Conservation (phyloP, 768 basidiomycete species). For the Phlebiopsis flavidoalba region DNA sequence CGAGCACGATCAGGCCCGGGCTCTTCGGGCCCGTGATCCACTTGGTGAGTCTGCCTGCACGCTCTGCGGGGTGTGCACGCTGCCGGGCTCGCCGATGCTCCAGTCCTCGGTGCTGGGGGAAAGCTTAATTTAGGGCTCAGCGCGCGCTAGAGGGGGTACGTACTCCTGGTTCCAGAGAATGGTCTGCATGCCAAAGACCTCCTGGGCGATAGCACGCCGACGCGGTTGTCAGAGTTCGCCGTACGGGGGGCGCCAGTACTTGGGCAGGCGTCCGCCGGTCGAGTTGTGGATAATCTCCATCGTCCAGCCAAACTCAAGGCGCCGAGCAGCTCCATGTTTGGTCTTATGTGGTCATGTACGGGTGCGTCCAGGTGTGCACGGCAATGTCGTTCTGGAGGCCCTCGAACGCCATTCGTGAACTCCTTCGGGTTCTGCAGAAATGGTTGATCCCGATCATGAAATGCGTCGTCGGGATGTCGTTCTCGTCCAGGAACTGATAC, state of each 20-base stretch:
- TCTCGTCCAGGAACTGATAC: slow-evolving; percentile 59
- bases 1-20: slow-evolving; percentile 77
- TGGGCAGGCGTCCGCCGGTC: slow-evolving; percentile 62
- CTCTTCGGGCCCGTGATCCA: slow-evolving; percentile 66
- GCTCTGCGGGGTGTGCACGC: slow-evolving; percentile 35
- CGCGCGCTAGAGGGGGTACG: slow-evolving; percentile 12
- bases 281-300: slow-evolving; percentile 49
- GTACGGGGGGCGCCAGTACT: slow-evolving; percentile 87
- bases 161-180: slow-evolving; percentile 92
- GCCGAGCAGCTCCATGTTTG: slow-evolving; percentile 40
- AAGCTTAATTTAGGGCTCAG: not conserved
- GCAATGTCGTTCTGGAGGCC: slow-evolving; percentile 29
- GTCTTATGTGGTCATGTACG: slow-evolving; percentile 44
- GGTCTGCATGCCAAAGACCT: slow-evolving; percentile 82
- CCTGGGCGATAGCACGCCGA: slow-evolving; percentile 79
- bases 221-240: slow-evolving; percentile 82
- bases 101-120: slow-evolving; percentile 66
- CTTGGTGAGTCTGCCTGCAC: slow-evolving; percentile 44
- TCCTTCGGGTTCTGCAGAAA: slow-evolving; percentile 39
- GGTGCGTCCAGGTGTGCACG: slow-evolving; percentile 42
- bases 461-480: slow-evolving; percentile 73
- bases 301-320: slow-evolving; percentile 50
- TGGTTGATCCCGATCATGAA: slow-evolving; percentile 89
- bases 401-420: slow-evolving; percentile 50
- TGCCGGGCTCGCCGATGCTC: slow-evolving; percentile 43